A percentile compares a stretch with the other conserved stretches of the same genome.
Conservation (phyloP, 1,284 basidiomycete species). For the Apiotrichum gracile region DNA sequence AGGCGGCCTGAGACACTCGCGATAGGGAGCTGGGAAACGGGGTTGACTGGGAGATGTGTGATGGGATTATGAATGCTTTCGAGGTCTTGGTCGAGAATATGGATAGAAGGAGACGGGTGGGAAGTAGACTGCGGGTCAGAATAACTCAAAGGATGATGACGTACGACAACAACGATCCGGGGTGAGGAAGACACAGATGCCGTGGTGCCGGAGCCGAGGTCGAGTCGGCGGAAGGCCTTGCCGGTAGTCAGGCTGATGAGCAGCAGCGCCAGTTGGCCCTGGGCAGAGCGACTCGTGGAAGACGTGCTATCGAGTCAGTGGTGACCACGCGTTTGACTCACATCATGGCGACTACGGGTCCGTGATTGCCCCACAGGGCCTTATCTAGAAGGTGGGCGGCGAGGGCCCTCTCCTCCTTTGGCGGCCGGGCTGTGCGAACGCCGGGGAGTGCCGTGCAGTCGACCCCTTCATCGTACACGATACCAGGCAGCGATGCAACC, state of each 20-base stretch:
- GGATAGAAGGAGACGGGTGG: constrained; percentile 26
- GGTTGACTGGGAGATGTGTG: constrained; percentile 13
- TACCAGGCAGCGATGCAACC: constrained; percentile 23
- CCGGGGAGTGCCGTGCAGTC: background rate
- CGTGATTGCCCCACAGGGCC: constrained; percentile 6
- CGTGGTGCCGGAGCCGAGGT: constrained; percentile 22
- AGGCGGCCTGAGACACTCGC: constrained; percentile 32
- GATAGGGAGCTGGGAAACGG: constrained; percentile 22
- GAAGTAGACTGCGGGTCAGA: constrained; percentile 28
- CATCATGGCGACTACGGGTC: constrained; percentile 21
- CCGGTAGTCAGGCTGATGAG: constrained; percentile 27
- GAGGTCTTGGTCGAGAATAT: constrained; percentile 25
- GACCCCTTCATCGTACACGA: constrained; percentile 20
- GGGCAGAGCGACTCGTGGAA: background rate
- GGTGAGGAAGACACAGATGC: constrained; percentile 19
- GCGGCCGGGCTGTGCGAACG: background rate
- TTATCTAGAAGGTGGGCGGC: constrained; percentile 10
- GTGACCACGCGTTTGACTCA: constrained; percentile 5
- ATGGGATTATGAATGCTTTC: constrained; percentile 10
- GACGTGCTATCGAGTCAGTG: background rate
- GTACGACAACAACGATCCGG: constrained; percentile 28
- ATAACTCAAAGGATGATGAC: too few species aligned
- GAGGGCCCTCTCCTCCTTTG: constrained; percentile 6
- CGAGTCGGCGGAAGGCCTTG: constrained; percentile 23
- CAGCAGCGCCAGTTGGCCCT: constrained; percentile 18